These are phyloP conservation scores for Pezicula carpinea DNA, from an alignment of 2,329 filamentous ascomycete genomes.

Conservation along the genomic window DNA sequence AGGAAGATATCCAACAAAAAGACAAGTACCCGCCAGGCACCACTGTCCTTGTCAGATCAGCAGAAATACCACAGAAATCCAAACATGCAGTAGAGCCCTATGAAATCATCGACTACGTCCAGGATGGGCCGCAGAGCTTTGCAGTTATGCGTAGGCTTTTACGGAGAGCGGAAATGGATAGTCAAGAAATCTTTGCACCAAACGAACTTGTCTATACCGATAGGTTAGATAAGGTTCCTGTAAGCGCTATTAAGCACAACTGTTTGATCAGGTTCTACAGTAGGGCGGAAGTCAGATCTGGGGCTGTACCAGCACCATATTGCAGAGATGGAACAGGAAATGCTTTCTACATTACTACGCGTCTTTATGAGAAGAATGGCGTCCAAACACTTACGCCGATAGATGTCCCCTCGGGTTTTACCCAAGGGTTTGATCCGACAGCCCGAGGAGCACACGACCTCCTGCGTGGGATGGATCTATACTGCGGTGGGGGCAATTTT, in stretches of 20 bases:
- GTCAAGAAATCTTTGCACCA: conserved; percentile 12
- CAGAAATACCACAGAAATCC: conserved; percentile 23
- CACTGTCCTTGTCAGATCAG: conserved; percentile 40
- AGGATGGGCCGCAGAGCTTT: conserved; percentile 19
- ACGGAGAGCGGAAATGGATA: conserved; percentile 41
- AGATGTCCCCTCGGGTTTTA: conserved; percentile 31
- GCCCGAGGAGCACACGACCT: conserved; percentile 25
- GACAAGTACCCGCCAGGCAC: conserved; percentile 46
- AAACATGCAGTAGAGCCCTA: conserved; percentile 50
- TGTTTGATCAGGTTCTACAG: conserved; percentile 58
- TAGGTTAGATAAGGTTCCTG: conserved; percentile 33
- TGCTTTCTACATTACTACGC: conserved; percentile 57
- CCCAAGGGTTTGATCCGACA: conserved; percentile 51
- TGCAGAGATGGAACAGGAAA: conserved; percentile 60
- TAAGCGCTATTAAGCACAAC: conserved; percentile 41
- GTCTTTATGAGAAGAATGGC: conserved; percentile 24
- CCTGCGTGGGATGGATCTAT: conserved; percentile 64
- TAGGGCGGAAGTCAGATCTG: conserved; percentile 24
- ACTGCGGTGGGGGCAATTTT: conserved; percentile 74
- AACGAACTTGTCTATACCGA: conserved; percentile 54
- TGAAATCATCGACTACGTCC: conserved; percentile 44
- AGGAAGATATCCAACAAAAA: conserved; percentile 11
- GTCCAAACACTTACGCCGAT: conserved; percentile 32
- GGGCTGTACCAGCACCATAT: conserved; percentile 57
- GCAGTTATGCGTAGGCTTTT: conserved; percentile 47